Conservation (phyloP, 148 eudicot species). For the Drosera capensis region DNA sequence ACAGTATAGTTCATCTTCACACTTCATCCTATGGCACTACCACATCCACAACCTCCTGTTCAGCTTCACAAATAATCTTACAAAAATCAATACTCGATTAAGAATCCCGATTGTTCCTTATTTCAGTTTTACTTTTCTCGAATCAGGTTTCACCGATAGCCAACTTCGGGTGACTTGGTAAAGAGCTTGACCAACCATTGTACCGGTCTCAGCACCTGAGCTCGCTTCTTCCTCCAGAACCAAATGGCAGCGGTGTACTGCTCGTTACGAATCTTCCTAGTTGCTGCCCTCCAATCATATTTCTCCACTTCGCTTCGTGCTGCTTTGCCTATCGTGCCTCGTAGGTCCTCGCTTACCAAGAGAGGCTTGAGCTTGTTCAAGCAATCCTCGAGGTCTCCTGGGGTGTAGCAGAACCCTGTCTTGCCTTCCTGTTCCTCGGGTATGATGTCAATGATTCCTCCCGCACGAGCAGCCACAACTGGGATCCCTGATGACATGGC, state of each 20-base stretch:
- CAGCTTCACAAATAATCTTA: too few species aligned
- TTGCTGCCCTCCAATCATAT: slow-evolving; percentile 89
- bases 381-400: slow-evolving; percentile 75
- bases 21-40: too few species aligned
- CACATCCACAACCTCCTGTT: too few species aligned
- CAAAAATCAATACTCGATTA: too few species aligned
- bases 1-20: too few species aligned
- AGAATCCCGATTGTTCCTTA: too few species aligned
- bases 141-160: slow-evolving; percentile 24
- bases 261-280: slow-evolving; percentile 50
- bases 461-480: slow-evolving; percentile 84
- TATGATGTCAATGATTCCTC: slow-evolving; percentile 80
- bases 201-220: slow-evolving; percentile 42
- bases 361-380: slow-evolving; percentile 54
- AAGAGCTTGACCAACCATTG: slow-evolving; percentile 43
- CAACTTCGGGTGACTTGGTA: slow-evolving; percentile 31
- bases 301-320: slow-evolving; percentile 90
- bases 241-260: slow-evolving; percentile 77
- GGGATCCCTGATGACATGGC: slow-evolving; percentile 95
- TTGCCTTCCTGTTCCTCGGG: slow-evolving; percentile 64
- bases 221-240: slow-evolving; percentile 81
- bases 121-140: too few species aligned
- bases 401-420: slow-evolving; percentile 53
- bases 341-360: slow-evolving; percentile 30
- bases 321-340: slow-evolving; percentile 53